Percentiles rank a stretch among this genome's conserved stretches.
Evolutionary conservation across 768 basidiomycete genomes (phyloP).

Genomic region (Lactifluus hygrophoroides): DNA sequence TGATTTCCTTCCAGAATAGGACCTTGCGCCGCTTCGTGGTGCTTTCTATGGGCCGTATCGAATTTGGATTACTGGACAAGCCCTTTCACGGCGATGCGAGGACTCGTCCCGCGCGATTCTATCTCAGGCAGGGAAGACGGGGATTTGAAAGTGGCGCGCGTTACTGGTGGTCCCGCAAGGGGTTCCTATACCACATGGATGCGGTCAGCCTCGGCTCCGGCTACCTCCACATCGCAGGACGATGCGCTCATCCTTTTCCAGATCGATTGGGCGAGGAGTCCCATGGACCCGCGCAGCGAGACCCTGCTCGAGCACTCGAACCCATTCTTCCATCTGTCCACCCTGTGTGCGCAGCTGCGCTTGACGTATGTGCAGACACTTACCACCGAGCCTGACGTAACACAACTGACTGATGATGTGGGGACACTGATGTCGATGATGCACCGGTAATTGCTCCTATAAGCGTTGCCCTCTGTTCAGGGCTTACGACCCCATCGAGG

Average conservation of each 20-base stretch:
- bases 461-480: neutral
- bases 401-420: neutral
- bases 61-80: conserved; percentile 6
- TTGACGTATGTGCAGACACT: neutral
- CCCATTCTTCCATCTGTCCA: conserved; percentile 11
- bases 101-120: neutral
- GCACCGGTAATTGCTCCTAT: neutral
- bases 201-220: neutral
- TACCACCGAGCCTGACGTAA: neutral
- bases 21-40: conserved; percentile 10
- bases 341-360: neutral
- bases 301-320: conserved; percentile 8
- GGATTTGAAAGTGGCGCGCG: neutral
- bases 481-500: neutral
- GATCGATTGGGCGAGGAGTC: conserved; percentile 13
- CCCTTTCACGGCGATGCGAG: neutral
- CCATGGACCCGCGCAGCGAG: conserved; percentile 3
- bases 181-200: conserved; percentile 8
- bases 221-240: neutral
- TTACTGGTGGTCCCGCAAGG: neutral
- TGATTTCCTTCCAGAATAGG: conserved; percentile 10
- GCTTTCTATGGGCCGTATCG: conserved; percentile 9
- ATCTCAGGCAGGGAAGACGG: conserved; percentile 1
- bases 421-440: neutral
- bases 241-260: conserved; percentile 2